Conservation (phyloP, 2,329 filamentous ascomycete species). For the Tympanopsis confertula region DNA sequence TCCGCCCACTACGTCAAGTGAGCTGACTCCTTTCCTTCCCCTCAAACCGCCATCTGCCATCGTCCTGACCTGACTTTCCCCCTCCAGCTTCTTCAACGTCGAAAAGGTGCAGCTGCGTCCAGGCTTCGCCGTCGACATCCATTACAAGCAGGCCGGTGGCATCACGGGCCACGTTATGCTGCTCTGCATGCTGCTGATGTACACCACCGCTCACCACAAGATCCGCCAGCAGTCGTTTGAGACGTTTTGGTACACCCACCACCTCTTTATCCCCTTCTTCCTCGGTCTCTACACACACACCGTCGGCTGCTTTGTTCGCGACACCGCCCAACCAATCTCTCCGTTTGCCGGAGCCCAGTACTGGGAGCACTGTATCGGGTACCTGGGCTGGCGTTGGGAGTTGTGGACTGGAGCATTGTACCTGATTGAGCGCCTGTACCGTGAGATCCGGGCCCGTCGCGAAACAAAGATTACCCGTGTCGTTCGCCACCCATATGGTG, state of each 20-base stretch:
- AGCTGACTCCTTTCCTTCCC: constrained; percentile 16
- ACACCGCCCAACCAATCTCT: constrained; percentile 59
- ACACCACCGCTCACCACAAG: constrained; percentile 83
- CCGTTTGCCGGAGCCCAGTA: constrained; percentile 74
- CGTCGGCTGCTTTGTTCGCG: constrained; percentile 89
- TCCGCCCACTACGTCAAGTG: constrained; percentile 87
- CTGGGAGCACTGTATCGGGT: constrained; percentile 90
- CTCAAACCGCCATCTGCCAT: constrained; percentile 10
- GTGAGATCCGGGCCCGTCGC: constrained; percentile 74
- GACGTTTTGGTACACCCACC: constrained; percentile 98
- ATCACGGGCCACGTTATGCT: constrained; percentile 97
- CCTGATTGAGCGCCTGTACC: constrained; percentile 76
- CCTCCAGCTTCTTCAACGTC: constrained; percentile 80
- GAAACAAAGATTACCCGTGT: constrained; percentile 86
- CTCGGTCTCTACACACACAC: constrained; percentile 92
- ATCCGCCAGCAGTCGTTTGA: constrained; percentile 96
- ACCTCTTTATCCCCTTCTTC: constrained; percentile 90
- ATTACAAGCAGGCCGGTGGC: constrained; percentile 79
- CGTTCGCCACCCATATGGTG: constrained; percentile 87
- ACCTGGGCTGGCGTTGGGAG: constrained; percentile 96
- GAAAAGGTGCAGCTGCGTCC: constrained; percentile 74
- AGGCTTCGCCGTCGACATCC: constrained; percentile 74
- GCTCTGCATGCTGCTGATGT: constrained; percentile 95
- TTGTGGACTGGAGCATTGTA: constrained; percentile 77
- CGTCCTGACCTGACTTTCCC: constrained; percentile 10